Evolutionary conservation across 352 stramenopile species (phyloP).

Genomic region (Pythium folliculosum): DNA sequence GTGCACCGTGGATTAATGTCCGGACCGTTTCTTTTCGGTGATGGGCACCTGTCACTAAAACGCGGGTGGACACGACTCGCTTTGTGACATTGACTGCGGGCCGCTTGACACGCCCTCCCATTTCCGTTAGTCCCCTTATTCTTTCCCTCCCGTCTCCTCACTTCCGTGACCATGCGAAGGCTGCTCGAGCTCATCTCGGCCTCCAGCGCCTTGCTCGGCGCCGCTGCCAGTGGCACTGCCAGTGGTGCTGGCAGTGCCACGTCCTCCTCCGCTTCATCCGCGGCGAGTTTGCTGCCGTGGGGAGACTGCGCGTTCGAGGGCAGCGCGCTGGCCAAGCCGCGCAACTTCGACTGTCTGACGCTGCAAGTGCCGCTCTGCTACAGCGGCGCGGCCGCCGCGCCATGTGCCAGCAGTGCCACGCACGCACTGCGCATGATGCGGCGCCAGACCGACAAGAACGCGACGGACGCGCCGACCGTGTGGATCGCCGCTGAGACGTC

Average conservation of each 20-base stretch:
- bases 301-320: constrained; percentile 1
- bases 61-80: background rate
- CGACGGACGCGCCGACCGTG: constrained; percentile 1
- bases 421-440: background rate
- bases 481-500: constrained; percentile 1
- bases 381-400: background rate
- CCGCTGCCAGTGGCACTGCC: background rate
- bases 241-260: background rate
- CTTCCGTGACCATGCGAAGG: background rate
- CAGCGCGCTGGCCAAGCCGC: background rate
- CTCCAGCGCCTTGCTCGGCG: background rate
- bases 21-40: background rate
- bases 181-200: background rate
- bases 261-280: background rate
- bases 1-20: background rate
- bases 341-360: constrained; percentile 7
- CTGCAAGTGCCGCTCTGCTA: constrained; percentile 12
- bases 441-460: background rate
- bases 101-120: too few relatives aligned
- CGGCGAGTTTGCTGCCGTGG: background rate
- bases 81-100: background rate
- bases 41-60: background rate
- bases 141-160: too few relatives aligned
- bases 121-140: too few relatives aligned
- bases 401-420: background rate